These are phyloP conservation scores for Xylaria sp. DNA, from an alignment of 2,329 filamentous ascomycete genomes.

Conservation along the genomic window DNA sequence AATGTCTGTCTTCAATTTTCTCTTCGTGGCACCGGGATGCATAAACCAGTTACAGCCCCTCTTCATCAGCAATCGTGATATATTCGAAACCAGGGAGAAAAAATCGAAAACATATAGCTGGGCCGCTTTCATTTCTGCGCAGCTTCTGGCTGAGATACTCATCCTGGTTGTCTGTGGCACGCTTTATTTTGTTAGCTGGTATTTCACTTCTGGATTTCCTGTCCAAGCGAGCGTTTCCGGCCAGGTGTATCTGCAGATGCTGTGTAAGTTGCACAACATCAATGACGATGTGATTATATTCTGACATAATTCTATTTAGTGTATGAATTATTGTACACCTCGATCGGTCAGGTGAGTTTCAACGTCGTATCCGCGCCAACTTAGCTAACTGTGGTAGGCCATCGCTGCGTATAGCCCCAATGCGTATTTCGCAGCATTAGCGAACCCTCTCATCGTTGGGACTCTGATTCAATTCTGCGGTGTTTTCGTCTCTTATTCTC, in stretches of 20 bases:
- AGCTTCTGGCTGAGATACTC: background rate
- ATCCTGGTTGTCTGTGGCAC: constrained; percentile 2
- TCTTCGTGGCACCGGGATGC: constrained; percentile 78
- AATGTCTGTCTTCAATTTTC: constrained; percentile 80
- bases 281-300: background rate
- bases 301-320: constrained; percentile 33
- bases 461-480: constrained; percentile 78
- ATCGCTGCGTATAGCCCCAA: constrained; percentile 76
- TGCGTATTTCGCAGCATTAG: constrained; percentile 71
- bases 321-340: constrained; percentile 33
- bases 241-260: constrained; percentile 21
- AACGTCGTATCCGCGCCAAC: background rate
- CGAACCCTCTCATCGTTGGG: constrained; percentile 76
- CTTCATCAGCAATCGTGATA: constrained; percentile 71
- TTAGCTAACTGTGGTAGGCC: constrained; percentile 6
- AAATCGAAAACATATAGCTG: constrained; percentile 85
- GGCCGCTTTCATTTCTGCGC: constrained; percentile 74
- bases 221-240: constrained; percentile 54
- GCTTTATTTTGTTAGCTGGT: constrained; percentile 6
- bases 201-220: constrained; percentile 51
- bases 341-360: constrained; percentile 19
- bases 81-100: constrained; percentile 78
- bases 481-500: constrained; percentile 71
- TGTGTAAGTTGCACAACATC: background rate
- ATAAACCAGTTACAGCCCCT: constrained; percentile 82